Percentiles rank a stretch among this genome's conserved stretches.
phyloP scores from a whole-genome alignment of 345 rosid genomes.

The Lenwebbia sp. region DNA sequence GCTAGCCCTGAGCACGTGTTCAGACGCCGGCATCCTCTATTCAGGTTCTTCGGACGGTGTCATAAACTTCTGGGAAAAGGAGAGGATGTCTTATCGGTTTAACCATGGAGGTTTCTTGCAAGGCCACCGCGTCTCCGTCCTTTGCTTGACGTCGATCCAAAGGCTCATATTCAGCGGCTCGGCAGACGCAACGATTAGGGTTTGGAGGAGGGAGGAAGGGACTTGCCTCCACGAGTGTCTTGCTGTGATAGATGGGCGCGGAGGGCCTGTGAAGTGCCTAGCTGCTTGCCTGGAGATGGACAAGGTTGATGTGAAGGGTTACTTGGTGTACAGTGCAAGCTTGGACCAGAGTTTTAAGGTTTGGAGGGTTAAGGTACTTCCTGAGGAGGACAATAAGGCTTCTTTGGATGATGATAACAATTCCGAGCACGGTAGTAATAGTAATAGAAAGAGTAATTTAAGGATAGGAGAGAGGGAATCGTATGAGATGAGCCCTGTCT shows the following conservation, averaged over 20 bases:
- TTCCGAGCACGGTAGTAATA: not conserved
- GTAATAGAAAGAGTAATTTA: not conserved
- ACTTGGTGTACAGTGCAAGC: conserved; percentile 38
- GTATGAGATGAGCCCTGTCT: conserved; percentile 32
- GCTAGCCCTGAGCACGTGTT: conserved; percentile 22
- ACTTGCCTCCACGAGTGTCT: conserved; percentile 41
- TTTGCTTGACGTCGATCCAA: conserved; percentile 24
- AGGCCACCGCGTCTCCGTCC: conserved; percentile 32
- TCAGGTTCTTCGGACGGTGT: conserved; percentile 40
- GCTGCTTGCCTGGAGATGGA: conserved; percentile 34
- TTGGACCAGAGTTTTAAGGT: conserved; percentile 42
- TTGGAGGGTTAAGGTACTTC: conserved; percentile 41
- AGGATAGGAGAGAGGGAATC: not conserved
- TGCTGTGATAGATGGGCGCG: conserved; percentile 35
- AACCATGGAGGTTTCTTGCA: conserved; percentile 45
- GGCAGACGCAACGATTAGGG: conserved; percentile 43
- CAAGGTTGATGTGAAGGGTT: conserved; percentile 28
- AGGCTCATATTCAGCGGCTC: conserved; percentile 39
- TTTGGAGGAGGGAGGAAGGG: conserved; percentile 50
- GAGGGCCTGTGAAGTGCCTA: conserved; percentile 38
- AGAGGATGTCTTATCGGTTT: conserved; percentile 28
- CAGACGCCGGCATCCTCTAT: conserved; percentile 18
- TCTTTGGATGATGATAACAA: conserved; percentile 5
- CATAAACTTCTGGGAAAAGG: conserved; percentile 47
- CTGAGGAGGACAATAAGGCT: conserved; percentile 13